phyloP scores from a whole-genome alignment of 2,329 filamentous ascomycete species.

The Triangularia setosa region DNA sequence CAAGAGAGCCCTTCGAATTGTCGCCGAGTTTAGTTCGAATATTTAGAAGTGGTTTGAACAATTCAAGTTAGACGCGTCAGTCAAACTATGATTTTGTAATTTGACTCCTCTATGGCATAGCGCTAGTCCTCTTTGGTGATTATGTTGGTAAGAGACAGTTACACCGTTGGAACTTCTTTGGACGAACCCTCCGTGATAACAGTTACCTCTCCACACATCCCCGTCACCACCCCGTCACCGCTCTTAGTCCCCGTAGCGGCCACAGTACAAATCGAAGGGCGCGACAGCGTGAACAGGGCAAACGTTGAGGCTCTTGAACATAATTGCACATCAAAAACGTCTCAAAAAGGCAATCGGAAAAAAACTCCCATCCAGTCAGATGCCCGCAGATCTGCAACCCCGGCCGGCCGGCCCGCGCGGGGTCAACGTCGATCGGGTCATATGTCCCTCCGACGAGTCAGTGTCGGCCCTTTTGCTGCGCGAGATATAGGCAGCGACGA shows the following conservation, averaged over 20 bases:
- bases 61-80: not conserved
- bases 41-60: not conserved
- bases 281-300: not conserved
- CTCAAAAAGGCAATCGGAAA: not conserved
- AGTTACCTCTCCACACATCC: not conserved
- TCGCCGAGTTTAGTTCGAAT: not conserved
- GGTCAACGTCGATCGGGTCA: slow-evolving; percentile 19
- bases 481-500: not conserved
- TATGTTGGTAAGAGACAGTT: not conserved
- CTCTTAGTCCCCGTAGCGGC: not conserved
- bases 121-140: not conserved
- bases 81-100: not conserved
- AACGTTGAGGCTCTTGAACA: not conserved
- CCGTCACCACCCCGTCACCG: not conserved
- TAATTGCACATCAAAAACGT: not conserved
- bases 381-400: not conserved
- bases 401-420: not conserved
- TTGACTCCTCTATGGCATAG: not conserved
- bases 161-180: not conserved
- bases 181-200: not conserved
- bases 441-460: slow-evolving; percentile 21
- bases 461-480: not conserved
- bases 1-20: not conserved
- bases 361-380: not conserved
- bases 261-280: not conserved